Evolutionary conservation across 805 yeast genomes (phyloP), one percentile per base, ranked within the genome.

Genomic region (Candida anglica): DNA sequence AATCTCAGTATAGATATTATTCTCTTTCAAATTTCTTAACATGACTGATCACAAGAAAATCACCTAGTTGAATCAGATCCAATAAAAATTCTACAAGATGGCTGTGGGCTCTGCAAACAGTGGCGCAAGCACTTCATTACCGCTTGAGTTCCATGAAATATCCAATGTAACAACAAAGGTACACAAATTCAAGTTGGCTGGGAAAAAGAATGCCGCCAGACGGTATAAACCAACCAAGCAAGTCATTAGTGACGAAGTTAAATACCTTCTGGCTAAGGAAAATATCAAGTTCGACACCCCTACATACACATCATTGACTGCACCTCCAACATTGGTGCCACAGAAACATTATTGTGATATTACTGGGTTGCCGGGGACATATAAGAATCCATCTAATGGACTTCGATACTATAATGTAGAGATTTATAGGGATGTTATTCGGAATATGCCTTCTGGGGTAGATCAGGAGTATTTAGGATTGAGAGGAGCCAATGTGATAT

Each of bases 401-500:
- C 63, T 91, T 33, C 67, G 96, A 36, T 91, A 79, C 56, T 79
- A 85, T 57, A 82, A 91, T 53, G 78, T 78, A 33, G 97, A 91
- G 57, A 81, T 91, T 19, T 89, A 77, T 56, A 70, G 63, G 44
- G 85, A 81, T 30, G 68, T 82, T 22, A 82, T 86, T 22, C 77
- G 78, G 53, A 77, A 77, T 42, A 77, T 91, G 79, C 81, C 88
- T 1, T 86, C 94, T 3, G 96, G 96, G 16, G 83, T 84, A 19
- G 97, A 91, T 58, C 98, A 91, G 60, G 94, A 88, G 57, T 91
- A 88, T 54, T 66, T 91, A 51, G 84, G 84, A 43, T 65, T 91
- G 40, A 72, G 98, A 47, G 86, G 85, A 34, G 98, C 96, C 25
- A 85, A 91, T 53, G 87, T 89, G 13, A 77, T 91, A 6, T 67